Evolutionary conservation across 169 alveolate genomes (phyloP).

Genomic region (Plasmodium knowlesi): DNA sequence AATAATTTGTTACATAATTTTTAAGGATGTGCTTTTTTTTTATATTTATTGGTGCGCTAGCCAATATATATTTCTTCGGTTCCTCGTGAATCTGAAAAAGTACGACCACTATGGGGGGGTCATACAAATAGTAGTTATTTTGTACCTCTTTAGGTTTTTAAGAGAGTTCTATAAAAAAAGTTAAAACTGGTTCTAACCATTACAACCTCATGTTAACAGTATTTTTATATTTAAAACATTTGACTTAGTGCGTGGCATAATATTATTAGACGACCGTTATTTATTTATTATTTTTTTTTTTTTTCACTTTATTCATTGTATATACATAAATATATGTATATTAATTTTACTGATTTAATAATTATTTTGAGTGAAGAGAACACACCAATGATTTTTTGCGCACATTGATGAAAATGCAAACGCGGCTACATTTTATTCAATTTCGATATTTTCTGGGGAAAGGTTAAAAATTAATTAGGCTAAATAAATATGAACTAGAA

Average conservation of each 20-base stretch:
- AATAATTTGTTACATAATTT: background rate
- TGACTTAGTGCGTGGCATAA: background rate
- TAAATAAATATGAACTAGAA: background rate
- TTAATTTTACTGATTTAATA: background rate
- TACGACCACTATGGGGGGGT: background rate
- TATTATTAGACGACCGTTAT: background rate
- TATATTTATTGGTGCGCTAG: background rate
- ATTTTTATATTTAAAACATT: background rate
- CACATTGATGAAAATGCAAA: background rate
- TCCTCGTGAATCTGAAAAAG: background rate
- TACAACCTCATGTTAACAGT: background rate
- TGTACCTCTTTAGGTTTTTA: background rate
- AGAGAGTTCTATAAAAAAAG: background rate
- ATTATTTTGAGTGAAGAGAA: background rate
- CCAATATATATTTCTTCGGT: background rate
- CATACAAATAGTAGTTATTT: background rate
- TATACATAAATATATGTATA: background rate
- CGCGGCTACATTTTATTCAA: background rate
- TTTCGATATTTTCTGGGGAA: background rate
- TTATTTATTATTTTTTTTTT: too few species aligned
- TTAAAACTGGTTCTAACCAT: background rate
- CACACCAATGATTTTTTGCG: background rate
- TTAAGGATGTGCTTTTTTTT: background rate
- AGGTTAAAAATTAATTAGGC: background rate
- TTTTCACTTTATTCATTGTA: background rate